phyloP scores from a whole-genome alignment of 768 basidiomycete genomes.

The Asterophora lycoperdoides region DNA sequence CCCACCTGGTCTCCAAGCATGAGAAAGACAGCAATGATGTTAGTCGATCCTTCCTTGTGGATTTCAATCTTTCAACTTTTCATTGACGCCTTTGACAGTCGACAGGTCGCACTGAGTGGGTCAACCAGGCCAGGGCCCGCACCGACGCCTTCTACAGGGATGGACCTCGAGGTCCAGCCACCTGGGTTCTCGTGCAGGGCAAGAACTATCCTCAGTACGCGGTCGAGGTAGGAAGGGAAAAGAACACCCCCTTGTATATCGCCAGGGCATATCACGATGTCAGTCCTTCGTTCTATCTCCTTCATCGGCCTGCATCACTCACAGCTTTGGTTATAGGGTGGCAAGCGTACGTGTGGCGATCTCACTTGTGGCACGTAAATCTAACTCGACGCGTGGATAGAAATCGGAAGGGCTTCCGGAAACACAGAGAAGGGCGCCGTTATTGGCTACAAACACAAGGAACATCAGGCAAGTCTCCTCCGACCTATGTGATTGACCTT shows the following conservation, averaged over 20 bases:
- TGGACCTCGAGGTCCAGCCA: slow-evolving; percentile 43
- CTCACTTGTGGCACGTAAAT: slow-evolving; percentile 25
- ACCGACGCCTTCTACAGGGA: slow-evolving; percentile 43
- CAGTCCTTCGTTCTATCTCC: slow-evolving; percentile 16
- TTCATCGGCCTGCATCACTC: slow-evolving; percentile 1
- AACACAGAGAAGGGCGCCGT: slow-evolving; percentile 58
- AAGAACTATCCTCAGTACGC: slow-evolving; percentile 55
- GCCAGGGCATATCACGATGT: slow-evolving; percentile 59
- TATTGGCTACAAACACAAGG: slow-evolving; percentile 57
- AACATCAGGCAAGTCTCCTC: slow-evolving; percentile 46
- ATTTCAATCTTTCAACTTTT: too few relatives aligned
- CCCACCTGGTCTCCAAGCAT: slow-evolving; percentile 26
- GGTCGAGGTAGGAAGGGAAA: slow-evolving; percentile 52
- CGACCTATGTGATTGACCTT: background rate
- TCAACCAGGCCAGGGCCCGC: slow-evolving; percentile 50
- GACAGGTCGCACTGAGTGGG: slow-evolving; percentile 50
- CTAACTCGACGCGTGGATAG: slow-evolving; percentile 28
- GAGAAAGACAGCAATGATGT: slow-evolving; percentile 57
- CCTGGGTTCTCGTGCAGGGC: slow-evolving; percentile 62
- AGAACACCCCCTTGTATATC: slow-evolving; percentile 50
- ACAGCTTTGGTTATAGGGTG: slow-evolving; percentile 34
- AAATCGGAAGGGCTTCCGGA: slow-evolving; percentile 61
- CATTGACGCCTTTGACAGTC: slow-evolving; percentile 30
- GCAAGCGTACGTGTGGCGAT: slow-evolving; percentile 44
- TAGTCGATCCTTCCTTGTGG: slow-evolving; percentile 1